phyloP scores from a whole-genome alignment of 352 stramenopile genomes.

The Pythium myriotylum region DNA sequence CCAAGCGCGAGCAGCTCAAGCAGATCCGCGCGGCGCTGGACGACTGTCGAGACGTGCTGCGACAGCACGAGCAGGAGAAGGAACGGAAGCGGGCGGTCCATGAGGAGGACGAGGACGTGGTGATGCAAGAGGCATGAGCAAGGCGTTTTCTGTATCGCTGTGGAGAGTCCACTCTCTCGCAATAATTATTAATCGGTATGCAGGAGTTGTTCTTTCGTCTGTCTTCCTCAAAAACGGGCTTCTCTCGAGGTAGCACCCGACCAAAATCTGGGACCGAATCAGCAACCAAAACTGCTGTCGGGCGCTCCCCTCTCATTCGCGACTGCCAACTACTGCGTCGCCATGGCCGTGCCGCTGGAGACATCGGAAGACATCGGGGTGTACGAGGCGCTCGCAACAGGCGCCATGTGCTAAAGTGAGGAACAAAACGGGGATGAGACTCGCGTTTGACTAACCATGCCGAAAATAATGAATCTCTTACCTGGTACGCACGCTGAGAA shows the following conservation, averaged over 20 bases:
- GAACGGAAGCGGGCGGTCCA: background rate
- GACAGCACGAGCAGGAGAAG: background rate
- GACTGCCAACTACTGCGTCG: slow-evolving; percentile 26
- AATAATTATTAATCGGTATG: slow-evolving; percentile 12
- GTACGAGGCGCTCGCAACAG: slow-evolving; percentile 61
- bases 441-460: background rate
- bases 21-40: slow-evolving; percentile 40
- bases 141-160: background rate
- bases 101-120: background rate
- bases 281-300: background rate
- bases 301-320: background rate
- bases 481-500: slow-evolving; percentile 79
- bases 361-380: slow-evolving; percentile 68
- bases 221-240: background rate
- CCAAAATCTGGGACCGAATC: background rate
- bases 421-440: background rate
- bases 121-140: background rate
- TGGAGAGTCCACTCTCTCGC: slow-evolving; percentile 7
- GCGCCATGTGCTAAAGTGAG: slow-evolving; percentile 65
- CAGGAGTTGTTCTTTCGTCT: too few species aligned
- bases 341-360: slow-evolving; percentile 76
- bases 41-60: slow-evolving; percentile 31
- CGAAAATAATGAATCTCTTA: slow-evolving; percentile 23
- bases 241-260: background rate
- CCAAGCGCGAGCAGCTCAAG: slow-evolving; percentile 48